A percentile compares a stretch with the other conserved stretches of the same genome.
Conservation (phyloP, 306 rosid species). For the Crotalaria pallida region DNA sequence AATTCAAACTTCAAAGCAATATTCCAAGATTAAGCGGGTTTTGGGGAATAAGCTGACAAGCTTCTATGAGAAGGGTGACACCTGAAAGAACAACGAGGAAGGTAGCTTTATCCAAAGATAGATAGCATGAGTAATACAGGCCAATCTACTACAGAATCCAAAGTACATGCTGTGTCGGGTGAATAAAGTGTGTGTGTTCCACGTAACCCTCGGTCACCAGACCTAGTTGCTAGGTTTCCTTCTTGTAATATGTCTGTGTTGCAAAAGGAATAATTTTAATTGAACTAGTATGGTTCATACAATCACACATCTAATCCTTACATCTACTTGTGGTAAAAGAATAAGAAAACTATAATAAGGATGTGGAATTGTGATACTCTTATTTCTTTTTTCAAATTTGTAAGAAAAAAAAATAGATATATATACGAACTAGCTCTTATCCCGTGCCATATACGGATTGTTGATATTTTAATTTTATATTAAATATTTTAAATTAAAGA, state of each 20-base stretch:
- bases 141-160: conserved; percentile 12
- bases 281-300: too few relatives aligned
- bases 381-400: too few relatives aligned
- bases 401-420: too few relatives aligned
- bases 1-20: conserved; percentile 15
- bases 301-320: too few relatives aligned
- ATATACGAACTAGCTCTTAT: too few relatives aligned
- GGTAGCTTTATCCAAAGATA: not conserved
- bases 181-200: conserved; percentile 39
- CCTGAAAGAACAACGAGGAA: conserved; percentile 11
- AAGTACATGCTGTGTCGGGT: conserved; percentile 20
- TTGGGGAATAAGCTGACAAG: conserved; percentile 19
- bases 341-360: too few relatives aligned
- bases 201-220: conserved; percentile 18
- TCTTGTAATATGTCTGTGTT: not conserved
- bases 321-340: too few relatives aligned
- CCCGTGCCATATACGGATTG: too few relatives aligned
- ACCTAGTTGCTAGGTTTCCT: not conserved
- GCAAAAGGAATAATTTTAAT: too few relatives aligned
- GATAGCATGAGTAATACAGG: conserved; percentile 35
- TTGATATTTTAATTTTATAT: too few relatives aligned
- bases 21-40: conserved; percentile 15
- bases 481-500: too few relatives aligned
- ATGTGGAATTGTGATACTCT: too few relatives aligned
- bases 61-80: conserved; percentile 17